Conservation (phyloP, 257 asterid species). For the Nicotiana sylvestris region DNA sequence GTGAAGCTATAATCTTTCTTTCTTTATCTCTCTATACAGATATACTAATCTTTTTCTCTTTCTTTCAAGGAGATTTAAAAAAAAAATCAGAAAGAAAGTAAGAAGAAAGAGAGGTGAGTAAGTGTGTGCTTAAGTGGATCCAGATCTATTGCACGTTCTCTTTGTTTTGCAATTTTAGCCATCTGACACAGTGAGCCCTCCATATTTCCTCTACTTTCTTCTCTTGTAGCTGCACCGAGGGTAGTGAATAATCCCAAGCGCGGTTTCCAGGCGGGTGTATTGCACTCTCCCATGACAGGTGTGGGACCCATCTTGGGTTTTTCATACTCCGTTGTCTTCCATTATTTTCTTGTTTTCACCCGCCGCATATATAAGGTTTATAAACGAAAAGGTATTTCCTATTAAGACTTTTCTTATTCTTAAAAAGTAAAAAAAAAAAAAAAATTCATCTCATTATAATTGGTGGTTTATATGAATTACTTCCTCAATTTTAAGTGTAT, state of each 20-base stretch:
- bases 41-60: background rate
- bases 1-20: background rate
- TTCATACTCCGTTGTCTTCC: background rate
- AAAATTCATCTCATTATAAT: too few species aligned
- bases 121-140: conserved; percentile 12
- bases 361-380: too few species aligned
- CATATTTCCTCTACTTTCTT: background rate
- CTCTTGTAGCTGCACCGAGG: background rate
- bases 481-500: too few species aligned
- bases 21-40: background rate
- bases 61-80: background rate
- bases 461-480: too few species aligned
- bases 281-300: background rate
- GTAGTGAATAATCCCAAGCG: background rate
- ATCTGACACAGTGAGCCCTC: background rate
- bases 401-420: too few species aligned
- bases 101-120: background rate
- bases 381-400: too few species aligned
- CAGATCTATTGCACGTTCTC: conserved; percentile 19
- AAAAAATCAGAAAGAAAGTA: background rate
- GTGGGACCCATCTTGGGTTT: background rate
- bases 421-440: too few species aligned
- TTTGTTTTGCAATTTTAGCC: background rate
- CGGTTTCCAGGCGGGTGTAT: background rate
- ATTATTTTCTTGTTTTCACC: too few species aligned